phyloP scores from a whole-genome alignment of 2,329 filamentous ascomycete species.

The Setomelanomma holmii region DNA sequence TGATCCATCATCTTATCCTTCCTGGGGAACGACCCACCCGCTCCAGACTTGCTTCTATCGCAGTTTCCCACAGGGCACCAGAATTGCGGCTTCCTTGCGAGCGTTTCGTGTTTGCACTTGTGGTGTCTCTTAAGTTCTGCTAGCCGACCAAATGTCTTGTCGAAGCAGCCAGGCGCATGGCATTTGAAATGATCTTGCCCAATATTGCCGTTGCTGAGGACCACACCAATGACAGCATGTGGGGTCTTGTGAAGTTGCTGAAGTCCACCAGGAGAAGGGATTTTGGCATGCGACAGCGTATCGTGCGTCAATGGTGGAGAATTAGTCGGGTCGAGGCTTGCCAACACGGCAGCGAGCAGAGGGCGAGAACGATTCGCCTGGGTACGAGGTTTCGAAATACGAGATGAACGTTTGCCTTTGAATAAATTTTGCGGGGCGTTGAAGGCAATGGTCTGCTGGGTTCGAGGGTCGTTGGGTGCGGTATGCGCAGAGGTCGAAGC shows the following conservation, averaged over 20 bases:
- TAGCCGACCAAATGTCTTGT: conserved; percentile 4
- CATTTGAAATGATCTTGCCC: conserved; percentile 10
- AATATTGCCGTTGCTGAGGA: neutral
- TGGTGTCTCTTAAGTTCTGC: conserved; percentile 12
- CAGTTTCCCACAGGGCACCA: conserved; percentile 11
- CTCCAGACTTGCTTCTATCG: conserved; percentile 3
- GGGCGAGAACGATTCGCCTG: no score
- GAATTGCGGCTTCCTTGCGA: conserved; percentile 1
- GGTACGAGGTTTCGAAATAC: no score
- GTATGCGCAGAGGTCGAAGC: no score
- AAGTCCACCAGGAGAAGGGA: no score
- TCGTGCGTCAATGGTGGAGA: no score
- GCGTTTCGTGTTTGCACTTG: neutral
- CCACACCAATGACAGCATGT: neutral
- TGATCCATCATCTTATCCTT: conserved; percentile 20
- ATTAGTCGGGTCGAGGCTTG: no score
- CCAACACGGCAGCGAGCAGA: no score
- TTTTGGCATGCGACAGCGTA: no score
- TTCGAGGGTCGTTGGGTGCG: no score
- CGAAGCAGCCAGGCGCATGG: neutral
- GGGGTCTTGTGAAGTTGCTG: neutral
- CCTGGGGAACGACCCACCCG: conserved; percentile 1
- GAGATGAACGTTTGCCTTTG: no score
- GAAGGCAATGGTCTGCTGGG: no score
- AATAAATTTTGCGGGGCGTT: no score